Evolutionary conservation across 148 eudicot genomes (phyloP).

Genomic region (Chenopodium quinoa): DNA sequence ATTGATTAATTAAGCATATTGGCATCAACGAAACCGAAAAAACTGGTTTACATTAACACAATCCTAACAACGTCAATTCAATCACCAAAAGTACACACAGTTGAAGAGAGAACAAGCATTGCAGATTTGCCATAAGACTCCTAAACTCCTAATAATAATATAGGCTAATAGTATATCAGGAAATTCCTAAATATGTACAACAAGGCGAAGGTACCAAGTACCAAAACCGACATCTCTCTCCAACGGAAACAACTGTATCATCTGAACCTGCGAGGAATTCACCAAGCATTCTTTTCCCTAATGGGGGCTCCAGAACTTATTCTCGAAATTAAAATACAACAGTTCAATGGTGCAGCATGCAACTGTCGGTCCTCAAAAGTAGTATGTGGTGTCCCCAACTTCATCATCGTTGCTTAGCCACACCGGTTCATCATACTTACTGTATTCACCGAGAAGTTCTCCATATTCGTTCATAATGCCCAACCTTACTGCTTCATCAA

Average conservation of each 20-base stretch:
- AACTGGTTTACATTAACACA: neutral
- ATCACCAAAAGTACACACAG: neutral
- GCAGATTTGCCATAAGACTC: neutral
- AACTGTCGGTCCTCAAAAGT: neutral
- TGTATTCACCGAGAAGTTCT: conserved; percentile 25
- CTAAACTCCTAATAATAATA: neutral
- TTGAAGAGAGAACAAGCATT: neutral
- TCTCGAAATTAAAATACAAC: neutral
- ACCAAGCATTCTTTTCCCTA: conserved; percentile 9
- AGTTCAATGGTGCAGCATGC: neutral
- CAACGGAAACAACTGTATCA: neutral
- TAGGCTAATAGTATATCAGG: neutral
- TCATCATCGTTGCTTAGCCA: conserved; percentile 11
- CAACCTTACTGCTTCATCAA: conserved; percentile 18
- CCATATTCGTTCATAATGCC: conserved; percentile 30
- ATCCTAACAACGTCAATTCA: neutral
- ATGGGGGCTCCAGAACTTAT: conserved; percentile 9
- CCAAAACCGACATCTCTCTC: neutral
- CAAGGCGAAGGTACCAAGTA: neutral
- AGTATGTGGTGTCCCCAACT: neutral
- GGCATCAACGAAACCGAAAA: neutral
- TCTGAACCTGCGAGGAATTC: conserved; percentile 6
- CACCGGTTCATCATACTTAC: conserved; percentile 26
- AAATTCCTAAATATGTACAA: conserved; percentile 4
- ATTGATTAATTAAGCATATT: neutral